Percentiles rank a stretch among this genome's conserved stretches.
phyloP scores from a whole-genome alignment of 106 monocot genomes.

The Apostasia ramifera region DNA sequence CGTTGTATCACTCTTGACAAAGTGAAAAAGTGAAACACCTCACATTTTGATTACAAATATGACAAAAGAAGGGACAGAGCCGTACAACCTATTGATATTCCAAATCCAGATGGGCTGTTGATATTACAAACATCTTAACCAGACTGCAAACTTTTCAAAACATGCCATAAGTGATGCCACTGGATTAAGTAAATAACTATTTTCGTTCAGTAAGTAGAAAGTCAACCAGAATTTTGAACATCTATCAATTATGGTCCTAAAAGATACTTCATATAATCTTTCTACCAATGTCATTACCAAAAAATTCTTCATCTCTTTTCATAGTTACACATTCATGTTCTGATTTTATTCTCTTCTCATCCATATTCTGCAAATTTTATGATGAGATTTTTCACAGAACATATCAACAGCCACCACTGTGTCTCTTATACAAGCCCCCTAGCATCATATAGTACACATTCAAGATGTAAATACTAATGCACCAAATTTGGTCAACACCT shows the following conservation, averaged over 20 bases:
- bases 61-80: not conserved
- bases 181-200: not conserved
- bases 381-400: too few species aligned
- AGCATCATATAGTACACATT: too few species aligned
- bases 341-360: too few species aligned
- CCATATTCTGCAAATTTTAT: too few species aligned
- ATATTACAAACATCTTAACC: not conserved
- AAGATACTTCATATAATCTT: not conserved
- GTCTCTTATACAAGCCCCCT: too few species aligned
- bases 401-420: too few species aligned
- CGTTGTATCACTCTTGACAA: not conserved
- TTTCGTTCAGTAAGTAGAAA: not conserved
- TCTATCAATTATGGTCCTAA: not conserved
- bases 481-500: too few species aligned
- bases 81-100: not conserved
- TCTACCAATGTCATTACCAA: too few species aligned
- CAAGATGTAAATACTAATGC: too few species aligned
- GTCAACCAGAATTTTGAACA: not conserved
- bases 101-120: not conserved
- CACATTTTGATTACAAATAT: not conserved
- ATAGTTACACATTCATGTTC: too few species aligned
- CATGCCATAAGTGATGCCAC: not conserved
- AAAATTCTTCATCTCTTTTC: too few species aligned
- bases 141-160: not conserved
- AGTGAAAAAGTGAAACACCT: not conserved